phyloP scores from a whole-genome alignment of 371 early-diverging fungal species.

The Mucor mucedo region DNA sequence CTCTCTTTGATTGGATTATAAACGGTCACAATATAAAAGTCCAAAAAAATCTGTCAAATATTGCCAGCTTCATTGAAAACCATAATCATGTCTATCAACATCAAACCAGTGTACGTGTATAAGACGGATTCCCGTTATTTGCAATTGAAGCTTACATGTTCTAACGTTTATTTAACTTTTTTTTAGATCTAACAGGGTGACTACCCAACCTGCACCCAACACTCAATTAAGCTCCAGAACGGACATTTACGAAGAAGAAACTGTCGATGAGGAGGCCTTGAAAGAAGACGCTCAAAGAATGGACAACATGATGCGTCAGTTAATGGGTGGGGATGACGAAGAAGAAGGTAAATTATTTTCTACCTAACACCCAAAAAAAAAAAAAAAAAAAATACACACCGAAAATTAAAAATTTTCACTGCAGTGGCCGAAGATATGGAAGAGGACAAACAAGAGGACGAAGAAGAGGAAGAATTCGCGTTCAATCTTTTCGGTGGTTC shows the following conservation, averaged over 20 bases:
- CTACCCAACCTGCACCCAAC: background rate
- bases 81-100: background rate
- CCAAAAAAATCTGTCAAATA: slow-evolving; percentile 7
- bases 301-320: slow-evolving; percentile 33
- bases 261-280: slow-evolving; percentile 7
- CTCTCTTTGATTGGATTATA: background rate
- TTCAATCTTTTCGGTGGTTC: slow-evolving; percentile 47
- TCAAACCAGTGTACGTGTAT: slow-evolving; percentile 1
- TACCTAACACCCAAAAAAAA: background rate
- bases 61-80: background rate
- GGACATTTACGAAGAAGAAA: slow-evolving; percentile 33
- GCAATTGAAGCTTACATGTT: background rate
- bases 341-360: slow-evolving; percentile 2
- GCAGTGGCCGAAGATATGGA: background rate
- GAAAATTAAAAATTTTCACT: background rate
- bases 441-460: background rate
- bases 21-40: slow-evolving; percentile 2
- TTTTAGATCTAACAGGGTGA: slow-evolving; percentile 8
- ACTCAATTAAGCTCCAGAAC: slow-evolving; percentile 20
- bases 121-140: background rate
- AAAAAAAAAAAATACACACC: background rate
- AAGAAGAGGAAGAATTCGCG: slow-evolving; percentile 38
- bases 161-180: background rate
- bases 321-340: slow-evolving; percentile 14
- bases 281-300: slow-evolving; percentile 32